Evolutionary conservation across 2,329 filamentous ascomycete species (phyloP), one percentile per base, ranked within the genome.

Genomic region (Sporothrix phasma): DNA sequence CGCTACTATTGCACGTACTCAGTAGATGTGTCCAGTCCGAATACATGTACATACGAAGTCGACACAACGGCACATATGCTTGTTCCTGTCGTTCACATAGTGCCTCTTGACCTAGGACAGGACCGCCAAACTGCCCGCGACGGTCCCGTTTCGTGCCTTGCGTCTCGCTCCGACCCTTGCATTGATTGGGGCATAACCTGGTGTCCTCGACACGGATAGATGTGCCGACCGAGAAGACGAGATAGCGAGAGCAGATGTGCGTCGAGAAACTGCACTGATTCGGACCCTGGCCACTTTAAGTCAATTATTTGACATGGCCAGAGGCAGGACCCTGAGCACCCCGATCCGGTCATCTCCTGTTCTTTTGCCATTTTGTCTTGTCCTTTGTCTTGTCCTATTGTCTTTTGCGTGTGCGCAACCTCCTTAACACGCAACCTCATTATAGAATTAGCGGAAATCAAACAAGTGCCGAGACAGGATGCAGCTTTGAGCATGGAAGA

Each of bases 101-200:
- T 34, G 47, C 26, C 10, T 49, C 22, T 17, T 29, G 46, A 17
- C 34, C 43, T 58, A 58, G 37, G 54, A 58, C 54, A 58, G 37
- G 15, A 5, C 31, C 49, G 29, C 26, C 49, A 19, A 22, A 11
- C 19, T 15, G 10, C 29, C 26, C 29, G 49, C 49, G n/a, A 13
- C 19, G n/a, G n/a, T n/a, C n/a, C 31, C 54, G 13, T 22, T 43
- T 43, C 34, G 34, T 37, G 34, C 15, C 34, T 58, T 34, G 54
- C 43, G 53, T 58, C 53, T 58, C 34, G 53, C 56, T 15, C 56
- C 39, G 24, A 43, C 56, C 56, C 29, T 49, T 37, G 58, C 58
- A 34, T 49, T 19, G 58, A 61, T n/a, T 43, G 43, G 26, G n/a
- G 29, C 31, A 61, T 31, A 26, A 37, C 24, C 29, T 61, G 26